Percentiles rank a stretch among this genome's conserved stretches.
Conservation (phyloP, 2,329 filamentous ascomycete species). For the Metarhizium sp. region DNA sequence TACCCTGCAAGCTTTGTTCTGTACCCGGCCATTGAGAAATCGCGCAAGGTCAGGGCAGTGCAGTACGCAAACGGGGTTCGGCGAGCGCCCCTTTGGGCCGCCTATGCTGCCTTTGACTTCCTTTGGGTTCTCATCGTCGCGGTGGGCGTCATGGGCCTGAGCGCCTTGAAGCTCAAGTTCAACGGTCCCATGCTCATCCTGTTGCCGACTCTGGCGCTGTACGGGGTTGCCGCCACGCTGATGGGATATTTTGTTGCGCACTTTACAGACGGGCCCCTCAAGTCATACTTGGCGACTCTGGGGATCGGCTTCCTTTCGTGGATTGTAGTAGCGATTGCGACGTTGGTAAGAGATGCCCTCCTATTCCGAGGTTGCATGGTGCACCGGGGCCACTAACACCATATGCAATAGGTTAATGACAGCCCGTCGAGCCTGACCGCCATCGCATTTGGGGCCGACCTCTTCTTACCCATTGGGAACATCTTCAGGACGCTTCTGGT, state of each 20-base stretch:
- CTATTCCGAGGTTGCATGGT: too few species aligned
- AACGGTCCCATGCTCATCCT: conserved; percentile 70
- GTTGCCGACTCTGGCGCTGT: conserved; percentile 66
- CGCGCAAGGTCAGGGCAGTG: conserved; percentile 65
- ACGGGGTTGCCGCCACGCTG: conserved; percentile 64
- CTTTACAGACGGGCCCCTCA: conserved; percentile 60
- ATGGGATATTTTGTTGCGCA: conserved; percentile 54
- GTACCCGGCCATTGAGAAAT: conserved; percentile 71
- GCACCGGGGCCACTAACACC: neutral
- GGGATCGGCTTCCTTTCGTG: conserved; percentile 58
- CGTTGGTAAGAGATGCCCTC: conserved; percentile 9
- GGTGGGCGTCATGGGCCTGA: conserved; percentile 55
- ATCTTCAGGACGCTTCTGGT: conserved; percentile 63
- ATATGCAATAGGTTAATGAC: neutral
- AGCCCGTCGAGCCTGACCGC: conserved; percentile 2
- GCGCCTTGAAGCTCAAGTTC: conserved; percentile 46
- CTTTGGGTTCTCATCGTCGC: conserved; percentile 55
- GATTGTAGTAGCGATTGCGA: conserved; percentile 61
- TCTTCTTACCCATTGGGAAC: conserved; percentile 23
- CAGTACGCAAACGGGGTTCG: conserved; percentile 83
- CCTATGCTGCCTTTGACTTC: conserved; percentile 71
- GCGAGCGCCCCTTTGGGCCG: conserved; percentile 67
- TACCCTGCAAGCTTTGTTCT: conserved; percentile 60
- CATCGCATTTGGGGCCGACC: conserved; percentile 10
- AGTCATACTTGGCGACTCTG: conserved; percentile 56